Conservation (phyloP, 2,329 filamentous ascomycete species). For the Colletotrichum tropicale region DNA sequence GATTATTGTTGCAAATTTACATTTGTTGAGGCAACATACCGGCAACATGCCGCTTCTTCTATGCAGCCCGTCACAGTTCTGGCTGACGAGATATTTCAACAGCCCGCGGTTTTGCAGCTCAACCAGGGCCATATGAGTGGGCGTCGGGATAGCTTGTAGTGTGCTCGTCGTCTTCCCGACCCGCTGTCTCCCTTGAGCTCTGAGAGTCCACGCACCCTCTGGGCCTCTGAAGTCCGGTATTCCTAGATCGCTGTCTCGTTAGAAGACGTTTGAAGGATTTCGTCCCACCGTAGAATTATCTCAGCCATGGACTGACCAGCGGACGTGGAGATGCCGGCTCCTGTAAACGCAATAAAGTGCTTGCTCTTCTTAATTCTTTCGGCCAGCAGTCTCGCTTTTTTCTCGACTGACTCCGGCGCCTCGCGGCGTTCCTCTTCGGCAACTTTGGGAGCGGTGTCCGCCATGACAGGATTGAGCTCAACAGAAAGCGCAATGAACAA, state of each 20-base stretch:
- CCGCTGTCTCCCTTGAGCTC: slow-evolving; percentile 42
- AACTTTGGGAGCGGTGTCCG: slow-evolving; percentile 7
- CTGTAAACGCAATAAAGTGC: slow-evolving; percentile 51
- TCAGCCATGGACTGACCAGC: slow-evolving; percentile 33
- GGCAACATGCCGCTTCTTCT: slow-evolving; percentile 49
- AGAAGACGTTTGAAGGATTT: background rate
- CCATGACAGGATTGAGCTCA: background rate
- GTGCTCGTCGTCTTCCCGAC: slow-evolving; percentile 37
- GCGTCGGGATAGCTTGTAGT: slow-evolving; percentile 48
- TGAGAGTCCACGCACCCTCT: slow-evolving; percentile 48
- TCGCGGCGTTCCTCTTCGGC: slow-evolving; percentile 9
- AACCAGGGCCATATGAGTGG: slow-evolving; percentile 51
- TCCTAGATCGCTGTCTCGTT: slow-evolving; percentile 26
- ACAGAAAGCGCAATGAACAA: background rate
- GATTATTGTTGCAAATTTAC: too few species aligned
- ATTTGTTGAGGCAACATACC: slow-evolving; percentile 26
- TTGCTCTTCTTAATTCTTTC: slow-evolving; percentile 43
- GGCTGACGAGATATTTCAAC: slow-evolving; percentile 48
- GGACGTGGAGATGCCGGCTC: slow-evolving; percentile 51
- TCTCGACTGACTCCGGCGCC: slow-evolving; percentile 19
- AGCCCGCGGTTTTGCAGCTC: slow-evolving; percentile 44
- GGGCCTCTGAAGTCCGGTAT: slow-evolving; percentile 55
- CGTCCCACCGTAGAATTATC: background rate
- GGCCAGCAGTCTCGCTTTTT: slow-evolving; percentile 40
- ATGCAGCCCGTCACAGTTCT: slow-evolving; percentile 51